A percentile compares a stretch with the other conserved stretches of the same genome.
Conservation (phyloP, 2,329 filamentous ascomycete genomes). For the Aurifilum marmelostoma region DNA sequence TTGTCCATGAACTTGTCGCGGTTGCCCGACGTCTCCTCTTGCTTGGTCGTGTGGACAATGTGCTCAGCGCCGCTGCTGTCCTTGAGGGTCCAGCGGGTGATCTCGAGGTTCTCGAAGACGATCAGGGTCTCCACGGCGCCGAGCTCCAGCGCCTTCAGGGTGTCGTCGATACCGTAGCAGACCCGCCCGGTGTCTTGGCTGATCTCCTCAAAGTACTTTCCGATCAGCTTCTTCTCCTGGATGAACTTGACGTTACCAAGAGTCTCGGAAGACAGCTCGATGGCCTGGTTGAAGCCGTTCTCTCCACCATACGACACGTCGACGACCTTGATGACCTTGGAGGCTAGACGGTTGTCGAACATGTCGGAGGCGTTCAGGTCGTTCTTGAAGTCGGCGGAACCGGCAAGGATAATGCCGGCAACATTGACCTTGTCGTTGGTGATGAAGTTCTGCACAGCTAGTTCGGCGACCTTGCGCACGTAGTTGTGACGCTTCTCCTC, state of each 20-base stretch:
- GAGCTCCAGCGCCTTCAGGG: slow-evolving; percentile 92
- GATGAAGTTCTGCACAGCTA: slow-evolving; percentile 99
- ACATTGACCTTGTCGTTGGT: slow-evolving; percentile 98
- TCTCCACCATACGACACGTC: slow-evolving; percentile 99
- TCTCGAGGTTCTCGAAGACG: slow-evolving; percentile 95
- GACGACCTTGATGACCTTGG: slow-evolving; percentile 99
- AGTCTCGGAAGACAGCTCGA: slow-evolving; percentile 92
- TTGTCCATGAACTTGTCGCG: slow-evolving; percentile 92
- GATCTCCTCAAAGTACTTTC: slow-evolving; percentile 98
- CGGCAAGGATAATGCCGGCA: slow-evolving; percentile 89
- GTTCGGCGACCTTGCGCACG: slow-evolving; percentile 95
- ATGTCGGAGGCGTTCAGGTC: slow-evolving; percentile 96
- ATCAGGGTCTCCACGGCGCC: slow-evolving; percentile 94
- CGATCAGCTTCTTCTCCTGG: slow-evolving; percentile 99
- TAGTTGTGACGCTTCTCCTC: slow-evolving; percentile 99
- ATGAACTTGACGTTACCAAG: slow-evolving; percentile 99
- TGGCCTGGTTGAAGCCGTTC: slow-evolving; percentile 99
- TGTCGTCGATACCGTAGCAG: slow-evolving; percentile 98
- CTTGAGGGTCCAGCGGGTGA: slow-evolving; percentile 90
- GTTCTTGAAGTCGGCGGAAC: slow-evolving; percentile 99
- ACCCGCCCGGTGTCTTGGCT: slow-evolving; percentile 96
- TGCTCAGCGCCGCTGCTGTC: slow-evolving; percentile 72
- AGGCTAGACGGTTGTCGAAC: slow-evolving; percentile 88
- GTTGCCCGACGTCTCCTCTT: slow-evolving; percentile 69
- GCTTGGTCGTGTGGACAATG: slow-evolving; percentile 86